These are phyloP conservation scores for Nakazawaea laoshanensis DNA, from an alignment of 805 yeast genomes.

Conservation along the genomic window DNA sequence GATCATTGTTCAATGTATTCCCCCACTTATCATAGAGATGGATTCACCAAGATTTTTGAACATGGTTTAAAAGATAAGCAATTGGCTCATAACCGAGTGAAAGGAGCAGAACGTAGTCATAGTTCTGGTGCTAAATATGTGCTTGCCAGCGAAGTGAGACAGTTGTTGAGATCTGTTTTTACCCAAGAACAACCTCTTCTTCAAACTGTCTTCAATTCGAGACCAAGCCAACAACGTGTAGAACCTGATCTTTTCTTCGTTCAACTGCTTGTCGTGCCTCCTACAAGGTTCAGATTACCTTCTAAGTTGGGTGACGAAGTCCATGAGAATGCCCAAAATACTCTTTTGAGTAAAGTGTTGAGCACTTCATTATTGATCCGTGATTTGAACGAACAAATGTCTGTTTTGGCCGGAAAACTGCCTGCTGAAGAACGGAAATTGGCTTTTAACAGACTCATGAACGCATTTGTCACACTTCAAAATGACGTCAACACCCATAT, in stretches of 20 bases:
- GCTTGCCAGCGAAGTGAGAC: constrained; percentile 79
- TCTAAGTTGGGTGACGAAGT: constrained; percentile 93
- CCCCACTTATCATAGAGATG: constrained; percentile 92
- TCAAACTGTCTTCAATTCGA: constrained; percentile 70
- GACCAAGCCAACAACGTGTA: constrained; percentile 48
- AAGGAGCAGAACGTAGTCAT: constrained; percentile 52
- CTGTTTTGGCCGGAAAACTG: constrained; percentile 50
- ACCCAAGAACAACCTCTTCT: constrained; percentile 61
- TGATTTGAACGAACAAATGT: constrained; percentile 81
- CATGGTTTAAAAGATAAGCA: constrained; percentile 79
- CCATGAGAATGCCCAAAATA: constrained; percentile 92
- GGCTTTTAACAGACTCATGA: constrained; percentile 85
- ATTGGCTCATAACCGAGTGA: constrained; percentile 68
- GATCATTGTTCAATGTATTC: constrained; percentile 95
- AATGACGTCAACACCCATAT: constrained; percentile 91
- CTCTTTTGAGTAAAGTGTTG: constrained; percentile 70
- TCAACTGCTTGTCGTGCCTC: constrained; percentile 85
- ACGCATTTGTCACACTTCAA: constrained; percentile 89
- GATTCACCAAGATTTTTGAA: constrained; percentile 87
- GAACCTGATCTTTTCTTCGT: constrained; percentile 83
- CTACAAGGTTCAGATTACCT: constrained; percentile 96
- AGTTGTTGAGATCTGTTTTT: constrained; percentile 69
- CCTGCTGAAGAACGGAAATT: constrained; percentile 66
- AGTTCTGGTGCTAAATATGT: constrained; percentile 69
- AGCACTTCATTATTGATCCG: constrained; percentile 76